Percentiles rank a stretch among this genome's conserved stretches.
phyloP scores from a whole-genome alignment of 495 filamentous ascomycete genomes.

The Penicillium ochrochloron region DNA sequence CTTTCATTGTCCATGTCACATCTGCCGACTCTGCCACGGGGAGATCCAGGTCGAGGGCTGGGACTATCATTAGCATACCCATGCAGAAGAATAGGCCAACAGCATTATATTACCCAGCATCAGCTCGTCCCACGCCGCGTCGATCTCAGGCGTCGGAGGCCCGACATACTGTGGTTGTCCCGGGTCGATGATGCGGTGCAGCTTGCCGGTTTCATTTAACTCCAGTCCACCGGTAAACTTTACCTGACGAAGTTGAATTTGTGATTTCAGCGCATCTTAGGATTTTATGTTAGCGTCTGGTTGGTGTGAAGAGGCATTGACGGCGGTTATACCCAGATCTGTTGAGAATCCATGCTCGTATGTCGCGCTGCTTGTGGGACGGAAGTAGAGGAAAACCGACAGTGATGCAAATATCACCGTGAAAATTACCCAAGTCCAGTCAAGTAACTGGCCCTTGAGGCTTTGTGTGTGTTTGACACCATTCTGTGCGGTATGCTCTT shows the following conservation, averaged over 20 bases:
- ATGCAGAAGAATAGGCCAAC: background rate
- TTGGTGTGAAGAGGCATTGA: background rate
- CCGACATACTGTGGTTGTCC: constrained; percentile 3
- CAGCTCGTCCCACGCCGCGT: constrained; percentile 5
- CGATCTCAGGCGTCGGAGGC: constrained; percentile 6
- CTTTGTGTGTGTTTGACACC: background rate
- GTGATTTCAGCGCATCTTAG: constrained; percentile 5
- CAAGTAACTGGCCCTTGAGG: background rate
- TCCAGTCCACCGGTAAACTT: constrained; percentile 2
- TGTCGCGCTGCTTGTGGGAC: background rate
- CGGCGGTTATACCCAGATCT: background rate
- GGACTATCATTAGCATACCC: background rate
- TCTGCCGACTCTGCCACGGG: constrained; percentile 7
- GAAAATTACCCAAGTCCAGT: background rate
- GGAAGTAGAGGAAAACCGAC: constrained; percentile 3
- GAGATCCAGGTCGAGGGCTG: constrained; percentile 5
- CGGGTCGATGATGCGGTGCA: constrained; percentile 3
- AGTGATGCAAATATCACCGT: constrained; percentile 6
- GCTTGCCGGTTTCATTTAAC: constrained; percentile 3
- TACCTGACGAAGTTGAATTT: constrained; percentile 4
- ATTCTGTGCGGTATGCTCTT: background rate
- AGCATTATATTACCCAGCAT: background rate
- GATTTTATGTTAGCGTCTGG: background rate
- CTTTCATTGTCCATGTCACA: constrained; percentile 6
- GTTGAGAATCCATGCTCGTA: constrained; percentile 8